Evolutionary conservation across 176 grass and related monocot species (phyloP), one percentile per base, ranked within the genome.

Genomic region (Typha latifolia): DNA sequence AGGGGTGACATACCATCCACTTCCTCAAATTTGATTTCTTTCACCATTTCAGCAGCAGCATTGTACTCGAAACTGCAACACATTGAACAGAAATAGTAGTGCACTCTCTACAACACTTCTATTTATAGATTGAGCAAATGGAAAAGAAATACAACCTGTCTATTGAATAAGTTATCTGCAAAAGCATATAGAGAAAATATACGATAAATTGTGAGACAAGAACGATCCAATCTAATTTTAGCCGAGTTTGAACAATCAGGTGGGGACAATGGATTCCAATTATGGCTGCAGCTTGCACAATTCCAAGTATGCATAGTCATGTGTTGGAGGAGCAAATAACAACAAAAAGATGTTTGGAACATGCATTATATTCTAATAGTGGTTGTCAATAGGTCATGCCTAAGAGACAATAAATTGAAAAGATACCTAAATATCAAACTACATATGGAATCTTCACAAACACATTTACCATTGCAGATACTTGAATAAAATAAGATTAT

Each of bases 1-100:
- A 70, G 63, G 32, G 84, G 59, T 50, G 32, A 73, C 76, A 14
- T 76, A 99, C 94, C 94, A 62, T 93, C 74, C 70, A 55, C 84
- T 81, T 90, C 86, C 79, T 85, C 89, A 66, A 91, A 99, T 68
- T 82, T 84, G 13, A 99, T 66, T 80, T 87, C 81, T 82, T 93
- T 93, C 70, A 87, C 78, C 67, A 93, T 63, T 68, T 99, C 86
- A 47, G 81, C 89, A 66, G 86, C 76, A 47, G 95, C 95, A 79
- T 87, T 70, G 62, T 99, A 94, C 77, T 94, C 86, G 62, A 99
- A 99, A 47, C 95, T 99, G 77, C 71, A 81, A 1, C 62, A 73
- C 59, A 20, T 34, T 77, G 1, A 4, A 49, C 1, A 4, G 19
- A 66, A 48, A 6, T 18, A 11, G 9, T 4, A 66, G 73, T 49